These are phyloP conservation scores for Fraxinus xanthoxyloides DNA, from an alignment of 305 asterid genomes.

Conservation along the genomic window DNA sequence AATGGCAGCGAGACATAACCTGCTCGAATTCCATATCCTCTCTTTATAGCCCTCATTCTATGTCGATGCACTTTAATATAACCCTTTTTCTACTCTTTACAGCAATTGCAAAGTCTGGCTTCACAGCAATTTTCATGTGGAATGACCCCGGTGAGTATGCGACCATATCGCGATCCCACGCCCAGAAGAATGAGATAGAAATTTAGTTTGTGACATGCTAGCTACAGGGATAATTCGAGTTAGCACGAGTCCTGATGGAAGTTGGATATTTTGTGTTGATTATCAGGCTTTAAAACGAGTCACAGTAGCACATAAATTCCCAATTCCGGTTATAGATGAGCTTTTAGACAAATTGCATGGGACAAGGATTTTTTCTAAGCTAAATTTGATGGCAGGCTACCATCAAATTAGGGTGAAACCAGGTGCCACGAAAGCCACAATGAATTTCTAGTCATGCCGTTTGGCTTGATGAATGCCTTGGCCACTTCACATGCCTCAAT, in stretches of 20 bases:
- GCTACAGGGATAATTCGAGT: not conserved
- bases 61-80: not conserved
- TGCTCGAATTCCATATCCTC: not conserved
- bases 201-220: not conserved
- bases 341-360: not conserved
- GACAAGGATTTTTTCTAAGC: not conserved
- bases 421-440: not conserved
- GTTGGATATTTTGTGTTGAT: not conserved
- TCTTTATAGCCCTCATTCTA: not conserved
- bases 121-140: not conserved
- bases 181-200: not conserved
- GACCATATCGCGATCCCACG: not conserved
- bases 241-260: not conserved
- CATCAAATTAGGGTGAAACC: not conserved
- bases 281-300: not conserved
- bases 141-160: not conserved
- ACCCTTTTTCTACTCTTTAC: not conserved
- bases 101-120: not conserved
- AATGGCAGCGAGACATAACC: not conserved
- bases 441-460: not conserved
- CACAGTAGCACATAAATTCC: not conserved
- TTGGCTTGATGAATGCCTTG: not conserved
- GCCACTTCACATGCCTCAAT: not conserved
- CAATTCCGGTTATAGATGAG: not conserved
- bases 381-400: not conserved